Conservation (phyloP, 371 early-diverging fungal genomes). For the Saksenaea oblongispora region DNA sequence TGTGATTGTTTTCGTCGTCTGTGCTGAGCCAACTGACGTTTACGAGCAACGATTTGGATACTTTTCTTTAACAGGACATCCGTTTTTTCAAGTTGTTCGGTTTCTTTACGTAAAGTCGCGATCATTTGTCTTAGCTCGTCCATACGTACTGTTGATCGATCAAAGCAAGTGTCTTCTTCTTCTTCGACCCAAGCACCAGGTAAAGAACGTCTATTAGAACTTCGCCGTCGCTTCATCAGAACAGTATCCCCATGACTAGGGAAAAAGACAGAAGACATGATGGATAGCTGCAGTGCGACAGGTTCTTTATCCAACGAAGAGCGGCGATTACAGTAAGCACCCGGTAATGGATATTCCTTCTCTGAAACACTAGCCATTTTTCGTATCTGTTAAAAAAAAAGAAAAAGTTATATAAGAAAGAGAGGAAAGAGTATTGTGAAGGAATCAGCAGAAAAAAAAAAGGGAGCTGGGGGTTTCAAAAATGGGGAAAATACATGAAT, state of each 20-base stretch:
- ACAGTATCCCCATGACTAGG: slow-evolving; percentile 16
- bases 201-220: slow-evolving; percentile 8
- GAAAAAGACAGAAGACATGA: slow-evolving; percentile 24
- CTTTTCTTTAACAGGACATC: slow-evolving; percentile 46
- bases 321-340: not conserved
- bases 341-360: not conserved
- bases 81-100: slow-evolving; percentile 38
- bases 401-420: not conserved
- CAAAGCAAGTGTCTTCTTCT: slow-evolving; percentile 12
- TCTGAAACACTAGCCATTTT: not conserved
- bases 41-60: slow-evolving; percentile 39
- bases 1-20: slow-evolving; percentile 18
- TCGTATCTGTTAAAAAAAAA: not conserved
- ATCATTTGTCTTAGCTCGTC: slow-evolving; percentile 35
- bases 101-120: slow-evolving; percentile 35
- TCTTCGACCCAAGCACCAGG: slow-evolving; percentile 46
- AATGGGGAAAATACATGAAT: not conserved
- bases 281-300: slow-evolving; percentile 12
- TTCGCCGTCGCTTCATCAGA: slow-evolving; percentile 12
- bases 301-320: slow-evolving; percentile 1
- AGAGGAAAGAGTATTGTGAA: not conserved
- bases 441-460: not conserved
- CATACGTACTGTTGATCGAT: slow-evolving; percentile 9
- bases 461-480: slow-evolving; percentile 1
- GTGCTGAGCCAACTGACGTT: slow-evolving; percentile 30